Conservation (phyloP, 2,329 filamentous ascomycete genomes). For the Arthrobotrys sphaeroides region DNA sequence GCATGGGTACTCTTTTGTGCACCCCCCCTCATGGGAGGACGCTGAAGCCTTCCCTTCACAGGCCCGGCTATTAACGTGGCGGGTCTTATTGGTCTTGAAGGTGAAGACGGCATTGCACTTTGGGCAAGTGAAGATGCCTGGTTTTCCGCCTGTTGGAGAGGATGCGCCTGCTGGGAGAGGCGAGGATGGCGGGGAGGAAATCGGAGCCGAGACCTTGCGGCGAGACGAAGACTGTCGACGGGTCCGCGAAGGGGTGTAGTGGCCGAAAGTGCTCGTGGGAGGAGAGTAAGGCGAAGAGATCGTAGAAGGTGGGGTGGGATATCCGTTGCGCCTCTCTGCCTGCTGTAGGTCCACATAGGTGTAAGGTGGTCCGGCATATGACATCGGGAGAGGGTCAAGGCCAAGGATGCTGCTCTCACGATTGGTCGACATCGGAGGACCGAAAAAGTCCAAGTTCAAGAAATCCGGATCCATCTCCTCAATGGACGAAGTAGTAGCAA, state of each 20-base stretch:
- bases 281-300: slow-evolving; percentile 48
- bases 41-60: slow-evolving; percentile 28
- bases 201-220: neutral
- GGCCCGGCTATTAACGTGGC: slow-evolving; percentile 47
- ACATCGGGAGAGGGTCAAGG: slow-evolving; percentile 21
- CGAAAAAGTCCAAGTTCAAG: slow-evolving; percentile 47
- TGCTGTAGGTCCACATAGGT: slow-evolving; percentile 15
- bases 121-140: slow-evolving; percentile 43
- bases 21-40: slow-evolving; percentile 9
- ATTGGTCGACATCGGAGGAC: slow-evolving; percentile 14
- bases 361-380: slow-evolving; percentile 13
- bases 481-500: slow-evolving; percentile 17
- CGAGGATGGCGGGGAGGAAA: slow-evolving; percentile 35
- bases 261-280: slow-evolving; percentile 22
- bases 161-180: slow-evolving; percentile 36
- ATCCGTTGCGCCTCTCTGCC: slow-evolving; percentile 9
- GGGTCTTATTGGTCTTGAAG: slow-evolving; percentile 51
- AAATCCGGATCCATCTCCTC: slow-evolving; percentile 39
- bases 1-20: slow-evolving; percentile 50
- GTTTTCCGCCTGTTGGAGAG: slow-evolving; percentile 48
- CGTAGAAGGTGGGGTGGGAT: slow-evolving; percentile 47
- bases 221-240: slow-evolving; percentile 30
- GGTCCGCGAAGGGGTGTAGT: slow-evolving; percentile 3
- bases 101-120: slow-evolving; percentile 48
- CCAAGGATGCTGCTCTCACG: slow-evolving; percentile 39